phyloP scores from a whole-genome alignment of 352 stramenopile species.

The Globisporangium canariense region DNA sequence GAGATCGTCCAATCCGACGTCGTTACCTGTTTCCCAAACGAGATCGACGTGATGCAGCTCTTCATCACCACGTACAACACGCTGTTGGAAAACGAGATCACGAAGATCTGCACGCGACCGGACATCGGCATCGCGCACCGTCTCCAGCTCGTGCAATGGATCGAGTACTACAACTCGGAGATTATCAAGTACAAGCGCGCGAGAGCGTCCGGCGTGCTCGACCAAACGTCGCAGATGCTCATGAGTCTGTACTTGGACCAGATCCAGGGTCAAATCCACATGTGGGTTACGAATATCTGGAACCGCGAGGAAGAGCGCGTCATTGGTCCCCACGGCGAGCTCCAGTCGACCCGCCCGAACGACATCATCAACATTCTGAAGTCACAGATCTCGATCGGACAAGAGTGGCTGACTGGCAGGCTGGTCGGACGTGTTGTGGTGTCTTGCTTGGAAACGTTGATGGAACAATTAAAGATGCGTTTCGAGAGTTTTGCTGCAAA shows the following conservation, averaged over 20 bases:
- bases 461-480: slow-evolving; percentile 69
- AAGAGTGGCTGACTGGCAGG: slow-evolving; percentile 74
- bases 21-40: slow-evolving; percentile 57
- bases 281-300: slow-evolving; percentile 85
- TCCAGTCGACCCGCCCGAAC: slow-evolving; percentile 77
- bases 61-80: slow-evolving; percentile 79
- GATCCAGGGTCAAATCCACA: slow-evolving; percentile 76
- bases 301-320: slow-evolving; percentile 73
- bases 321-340: slow-evolving; percentile 50
- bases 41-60: slow-evolving; percentile 80
- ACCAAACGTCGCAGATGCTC: slow-evolving; percentile 63
- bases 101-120: slow-evolving; percentile 45
- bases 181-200: slow-evolving; percentile 84
- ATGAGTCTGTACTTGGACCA: slow-evolving; percentile 75
- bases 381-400: slow-evolving; percentile 80
- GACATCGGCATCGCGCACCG: slow-evolving; percentile 72
- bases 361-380: slow-evolving; percentile 88
- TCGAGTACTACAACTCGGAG: slow-evolving; percentile 86
- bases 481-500: slow-evolving; percentile 52
- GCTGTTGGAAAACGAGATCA: slow-evolving; percentile 67
- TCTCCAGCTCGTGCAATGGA: slow-evolving; percentile 83
- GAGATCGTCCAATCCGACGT: slow-evolving; percentile 79
- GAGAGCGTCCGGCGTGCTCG: slow-evolving; percentile 59
- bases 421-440: slow-evolving; percentile 67
- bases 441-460: slow-evolving; percentile 64